Percentiles rank a stretch among this genome's conserved stretches.
Evolutionary conservation across 345 rosid genomes (phyloP).

Genomic region (Turritis glabra): DNA sequence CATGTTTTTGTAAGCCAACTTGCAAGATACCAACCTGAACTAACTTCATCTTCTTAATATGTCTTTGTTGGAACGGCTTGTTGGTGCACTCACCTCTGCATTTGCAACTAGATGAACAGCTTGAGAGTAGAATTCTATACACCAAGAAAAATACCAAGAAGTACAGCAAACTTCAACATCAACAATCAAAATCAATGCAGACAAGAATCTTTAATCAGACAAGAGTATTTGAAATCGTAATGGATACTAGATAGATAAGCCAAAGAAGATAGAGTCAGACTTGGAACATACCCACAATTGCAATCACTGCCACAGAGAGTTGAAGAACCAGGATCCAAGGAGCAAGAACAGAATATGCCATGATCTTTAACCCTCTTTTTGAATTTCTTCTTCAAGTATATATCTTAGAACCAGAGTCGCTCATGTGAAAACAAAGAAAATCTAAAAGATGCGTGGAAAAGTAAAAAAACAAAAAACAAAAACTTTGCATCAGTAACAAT

Average conservation of each 20-base stretch:
- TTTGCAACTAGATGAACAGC: slow-evolving; percentile 90
- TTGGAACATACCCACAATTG: slow-evolving; percentile 78
- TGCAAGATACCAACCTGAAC: slow-evolving; percentile 55
- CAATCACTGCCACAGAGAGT: slow-evolving; percentile 75
- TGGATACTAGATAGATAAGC: no score
- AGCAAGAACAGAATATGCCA: slow-evolving; percentile 96
- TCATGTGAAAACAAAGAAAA: slow-evolving; percentile 37
- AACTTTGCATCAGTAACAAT: background rate
- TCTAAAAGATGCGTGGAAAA: background rate
- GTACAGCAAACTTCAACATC: background rate
- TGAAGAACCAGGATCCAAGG: slow-evolving; percentile 52
- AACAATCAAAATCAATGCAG: background rate
- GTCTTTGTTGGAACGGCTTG: slow-evolving; percentile 87
- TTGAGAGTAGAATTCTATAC: slow-evolving; percentile 78
- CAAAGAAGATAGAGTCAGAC: background rate
- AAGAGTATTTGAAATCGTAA: background rate
- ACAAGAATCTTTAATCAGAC: background rate
- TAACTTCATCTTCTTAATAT: slow-evolving; percentile 80
- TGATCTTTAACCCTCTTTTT: slow-evolving; percentile 81
- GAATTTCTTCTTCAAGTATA: slow-evolving; percentile 67
- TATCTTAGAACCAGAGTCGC: slow-evolving; percentile 51
- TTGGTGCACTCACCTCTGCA: slow-evolving; percentile 74
- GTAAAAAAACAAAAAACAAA: background rate
- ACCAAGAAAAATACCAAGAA: background rate
- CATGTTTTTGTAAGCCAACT: background rate